Base-by-base conservation (phyloP, 768 basidiomycete genomes). In the Phallus indusiatus region DNA sequence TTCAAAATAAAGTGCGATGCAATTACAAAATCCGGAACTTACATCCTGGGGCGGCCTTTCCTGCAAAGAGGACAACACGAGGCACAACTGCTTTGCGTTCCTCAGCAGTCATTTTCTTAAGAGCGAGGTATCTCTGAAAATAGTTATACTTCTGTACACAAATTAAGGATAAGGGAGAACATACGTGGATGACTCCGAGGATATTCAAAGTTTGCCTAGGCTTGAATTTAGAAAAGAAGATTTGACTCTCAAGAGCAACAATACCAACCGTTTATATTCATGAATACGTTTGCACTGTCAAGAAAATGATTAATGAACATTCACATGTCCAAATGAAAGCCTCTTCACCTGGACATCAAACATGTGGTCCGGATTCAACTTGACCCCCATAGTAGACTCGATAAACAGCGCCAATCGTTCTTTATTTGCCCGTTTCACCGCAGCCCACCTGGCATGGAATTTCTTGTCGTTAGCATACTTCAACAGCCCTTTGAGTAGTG, bases 41-140 rank as follows among this genome's bases (percentile, higher is more conserved):
- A 88, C 86, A 92, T 60, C 85, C 94, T 42, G 95, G 95, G 0
- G 95, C 95, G 55, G 95, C 94, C 71, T 97, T 97, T 63, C 96
- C 95, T 34, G 92, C 95, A 63, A 99, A 98, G 78, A 99, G 89
- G n/a, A 92, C 87, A 18, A 92, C 93, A 55, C 84, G 81, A n/a
- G 84, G 88, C 64, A 81, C 84, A 63, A 87, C 81, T 69, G 88
- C 89, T 76, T 88, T 87, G 67, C 88, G 81, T 69, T 96, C 84
- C 28, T 72, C 85, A 0, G 88, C 80, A 1, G 78, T 76, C 84
- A 95, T 83, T 34, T 71, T 77, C 75, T 97, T 97, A 71, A 96
- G 71, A 10, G 72, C 73, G 53, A 94, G 74, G 73, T 95, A 96
- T 52, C 91, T 81, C 85, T 93, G 69, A 42, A 46, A 36, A 54